These are phyloP conservation scores for Vigna nakashimae DNA, from an alignment of 306 rosid genomes.

Conservation along the genomic window DNA sequence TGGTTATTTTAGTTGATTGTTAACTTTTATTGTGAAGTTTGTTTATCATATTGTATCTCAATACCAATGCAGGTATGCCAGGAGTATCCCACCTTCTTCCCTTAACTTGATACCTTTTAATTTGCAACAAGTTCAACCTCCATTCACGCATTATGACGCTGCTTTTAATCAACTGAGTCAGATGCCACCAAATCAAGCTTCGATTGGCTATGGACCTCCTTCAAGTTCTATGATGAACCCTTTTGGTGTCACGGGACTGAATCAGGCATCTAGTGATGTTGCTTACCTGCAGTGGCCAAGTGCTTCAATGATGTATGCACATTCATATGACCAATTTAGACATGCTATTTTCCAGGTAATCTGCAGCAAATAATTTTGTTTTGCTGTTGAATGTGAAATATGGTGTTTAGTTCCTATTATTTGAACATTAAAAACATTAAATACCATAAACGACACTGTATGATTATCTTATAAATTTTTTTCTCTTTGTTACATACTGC, in stretches of 20 bases:
- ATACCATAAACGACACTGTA: background rate
- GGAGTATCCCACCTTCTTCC: conserved; percentile 62
- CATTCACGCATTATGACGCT: conserved; percentile 66
- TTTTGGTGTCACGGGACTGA: conserved; percentile 60
- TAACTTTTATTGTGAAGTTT: conserved; percentile 8
- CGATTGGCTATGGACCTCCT: conserved; percentile 60
- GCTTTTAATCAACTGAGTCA: conserved; percentile 64
- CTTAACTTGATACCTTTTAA: conserved; percentile 63
- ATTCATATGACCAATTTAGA: conserved; percentile 74
- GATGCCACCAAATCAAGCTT: conserved; percentile 61
- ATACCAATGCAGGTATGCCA: conserved; percentile 61
- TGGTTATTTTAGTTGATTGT: background rate
- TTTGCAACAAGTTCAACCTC: conserved; percentile 66
- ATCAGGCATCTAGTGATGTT: conserved; percentile 64
- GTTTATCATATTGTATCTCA: conserved; percentile 17
- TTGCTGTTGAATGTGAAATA: conserved; percentile 10
- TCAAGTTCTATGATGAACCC: conserved; percentile 57
- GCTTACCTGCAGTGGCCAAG: conserved; percentile 77
- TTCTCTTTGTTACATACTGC: background rate
- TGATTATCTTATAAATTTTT: background rate
- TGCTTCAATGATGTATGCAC: conserved; percentile 81
- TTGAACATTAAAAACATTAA: background rate
- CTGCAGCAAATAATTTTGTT: background rate
- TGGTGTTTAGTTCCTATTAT: background rate
- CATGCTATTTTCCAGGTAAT: conserved; percentile 72